These are phyloP conservation scores for Lecanicillium sp. DNA, from an alignment of 2,329 filamentous ascomycete genomes.

Conservation along the genomic window DNA sequence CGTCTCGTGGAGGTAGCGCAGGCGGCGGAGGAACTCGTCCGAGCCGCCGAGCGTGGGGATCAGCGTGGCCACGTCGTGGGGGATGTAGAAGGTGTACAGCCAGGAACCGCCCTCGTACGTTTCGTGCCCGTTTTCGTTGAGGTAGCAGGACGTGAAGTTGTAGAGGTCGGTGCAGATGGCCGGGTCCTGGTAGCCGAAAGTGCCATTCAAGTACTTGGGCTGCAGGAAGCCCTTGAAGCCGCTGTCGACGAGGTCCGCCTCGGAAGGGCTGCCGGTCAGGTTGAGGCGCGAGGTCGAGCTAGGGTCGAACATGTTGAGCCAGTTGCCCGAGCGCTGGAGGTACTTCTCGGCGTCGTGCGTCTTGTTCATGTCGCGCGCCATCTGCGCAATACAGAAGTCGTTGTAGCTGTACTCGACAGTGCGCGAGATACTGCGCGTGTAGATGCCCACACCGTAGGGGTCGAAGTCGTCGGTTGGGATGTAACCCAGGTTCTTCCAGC, in stretches of 20 bases:
- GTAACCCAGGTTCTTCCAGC: slow-evolving; percentile 66
- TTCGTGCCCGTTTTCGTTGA: slow-evolving; percentile 23
- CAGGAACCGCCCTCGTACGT: slow-evolving; percentile 67
- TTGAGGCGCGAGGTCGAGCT: slow-evolving; percentile 26
- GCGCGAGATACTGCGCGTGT: slow-evolving; percentile 64
- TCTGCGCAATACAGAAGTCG: slow-evolving; percentile 63
- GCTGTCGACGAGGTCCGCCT: slow-evolving; percentile 21
- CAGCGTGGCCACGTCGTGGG: slow-evolving; percentile 42
- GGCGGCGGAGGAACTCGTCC: slow-evolving; percentile 49
- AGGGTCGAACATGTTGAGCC: slow-evolving; percentile 59
- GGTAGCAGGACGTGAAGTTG: slow-evolving; percentile 37
- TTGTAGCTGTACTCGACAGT: slow-evolving; percentile 78
- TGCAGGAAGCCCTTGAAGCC: slow-evolving; percentile 66
- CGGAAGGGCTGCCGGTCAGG: slow-evolving; percentile 32
- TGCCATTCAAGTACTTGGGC: slow-evolving; percentile 58
- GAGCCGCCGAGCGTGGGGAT: slow-evolving; percentile 52
- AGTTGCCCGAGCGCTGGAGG: slow-evolving; percentile 55
- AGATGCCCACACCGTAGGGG: slow-evolving; percentile 54
- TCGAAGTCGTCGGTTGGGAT: slow-evolving; percentile 67
- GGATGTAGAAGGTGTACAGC: slow-evolving; percentile 62
- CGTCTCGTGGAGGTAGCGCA: slow-evolving; percentile 59
- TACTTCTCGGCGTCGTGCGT: slow-evolving; percentile 53
- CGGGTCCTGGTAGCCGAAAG: slow-evolving; percentile 63
- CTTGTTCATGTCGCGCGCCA: slow-evolving; percentile 54
- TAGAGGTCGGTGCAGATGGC: slow-evolving; percentile 30